Evolutionary conservation across 2,329 filamentous ascomycete species (phyloP).

Genomic region (Trichophyton mentagrophytes): DNA sequence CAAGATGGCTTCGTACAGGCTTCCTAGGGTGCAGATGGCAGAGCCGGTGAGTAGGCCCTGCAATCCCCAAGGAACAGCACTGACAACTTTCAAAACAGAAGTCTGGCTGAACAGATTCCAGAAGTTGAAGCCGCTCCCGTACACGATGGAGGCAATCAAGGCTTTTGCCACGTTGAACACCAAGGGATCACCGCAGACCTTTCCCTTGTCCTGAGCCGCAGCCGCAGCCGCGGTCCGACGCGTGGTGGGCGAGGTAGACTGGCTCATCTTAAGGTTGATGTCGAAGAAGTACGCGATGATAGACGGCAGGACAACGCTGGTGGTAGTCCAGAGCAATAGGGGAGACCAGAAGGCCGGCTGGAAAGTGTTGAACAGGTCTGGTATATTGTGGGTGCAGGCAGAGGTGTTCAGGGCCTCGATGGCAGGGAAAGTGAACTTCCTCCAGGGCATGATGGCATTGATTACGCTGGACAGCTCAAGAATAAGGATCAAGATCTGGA

Average conservation of each 20-base stretch:
- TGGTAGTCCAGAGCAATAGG: constrained; percentile 61
- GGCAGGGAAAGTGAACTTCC: constrained; percentile 58
- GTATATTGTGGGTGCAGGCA: constrained; percentile 50
- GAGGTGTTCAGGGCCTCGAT: constrained; percentile 41
- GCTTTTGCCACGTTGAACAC: constrained; percentile 85
- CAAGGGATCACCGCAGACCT: constrained; percentile 57
- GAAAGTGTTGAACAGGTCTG: constrained; percentile 68
- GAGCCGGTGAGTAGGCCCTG: constrained; percentile 30
- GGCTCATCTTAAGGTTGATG: constrained; percentile 46
- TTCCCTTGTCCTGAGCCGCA: constrained; percentile 38
- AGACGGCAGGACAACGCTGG: constrained; percentile 57
- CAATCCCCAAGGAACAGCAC: constrained; percentile 28
- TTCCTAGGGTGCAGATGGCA: constrained; percentile 30
- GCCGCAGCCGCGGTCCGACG: constrained; percentile 15
- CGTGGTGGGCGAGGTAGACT: constrained; percentile 16
- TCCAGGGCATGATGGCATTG: constrained; percentile 55
- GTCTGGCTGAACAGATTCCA: constrained; percentile 25
- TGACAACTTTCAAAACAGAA: constrained; percentile 27
- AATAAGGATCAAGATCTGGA: constrained; percentile 51
- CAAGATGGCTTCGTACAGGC: constrained; percentile 36
- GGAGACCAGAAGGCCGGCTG: constrained; percentile 74
- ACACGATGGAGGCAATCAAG: constrained; percentile 67
- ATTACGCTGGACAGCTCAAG: constrained; percentile 62
- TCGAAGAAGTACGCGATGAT: constrained; percentile 83
- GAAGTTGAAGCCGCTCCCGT: constrained; percentile 40